Evolutionary conservation across 495 filamentous ascomycete species (phyloP).

Genomic region (Aspergillus mulundensis): DNA sequence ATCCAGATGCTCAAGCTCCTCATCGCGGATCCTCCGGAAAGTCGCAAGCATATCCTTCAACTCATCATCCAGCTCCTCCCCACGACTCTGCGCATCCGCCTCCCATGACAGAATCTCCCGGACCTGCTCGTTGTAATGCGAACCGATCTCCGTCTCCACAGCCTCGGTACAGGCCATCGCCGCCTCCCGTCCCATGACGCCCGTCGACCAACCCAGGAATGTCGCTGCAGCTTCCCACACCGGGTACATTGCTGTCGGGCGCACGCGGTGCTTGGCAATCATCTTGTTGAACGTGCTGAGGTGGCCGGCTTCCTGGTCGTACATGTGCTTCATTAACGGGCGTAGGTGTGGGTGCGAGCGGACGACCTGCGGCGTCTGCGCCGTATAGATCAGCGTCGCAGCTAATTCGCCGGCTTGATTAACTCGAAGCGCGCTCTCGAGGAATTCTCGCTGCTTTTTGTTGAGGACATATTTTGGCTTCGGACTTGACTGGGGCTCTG

Average conservation of each 20-base stretch:
- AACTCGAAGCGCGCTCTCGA: conserved; percentile 79
- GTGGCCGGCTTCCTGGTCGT: conserved; percentile 90
- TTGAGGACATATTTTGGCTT: conserved; percentile 61
- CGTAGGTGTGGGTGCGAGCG: conserved; percentile 79
- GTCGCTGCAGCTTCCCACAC: conserved; percentile 83
- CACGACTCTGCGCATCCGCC: conserved; percentile 54
- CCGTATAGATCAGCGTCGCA: conserved; percentile 78
- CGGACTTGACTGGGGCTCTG: neutral
- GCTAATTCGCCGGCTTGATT: conserved; percentile 90
- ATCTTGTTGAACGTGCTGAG: conserved; percentile 80
- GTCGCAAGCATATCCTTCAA: conserved; percentile 66
- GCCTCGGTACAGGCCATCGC: conserved; percentile 99
- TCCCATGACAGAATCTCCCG: conserved; percentile 75
- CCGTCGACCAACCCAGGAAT: conserved; percentile 84
- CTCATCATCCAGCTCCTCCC: conserved; percentile 76
- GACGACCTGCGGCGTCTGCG: conserved; percentile 72
- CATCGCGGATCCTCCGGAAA: conserved; percentile 83
- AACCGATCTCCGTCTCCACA: conserved; percentile 96
- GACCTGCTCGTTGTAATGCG: conserved; percentile 93
- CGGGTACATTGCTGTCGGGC: conserved; percentile 91
- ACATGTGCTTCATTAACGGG: conserved; percentile 94
- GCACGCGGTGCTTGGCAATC: conserved; percentile 81
- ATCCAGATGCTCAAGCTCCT: conserved; percentile 95
- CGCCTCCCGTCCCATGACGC: conserved; percentile 84
- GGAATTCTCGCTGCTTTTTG: conserved; percentile 64